phyloP scores from a whole-genome alignment of 495 filamentous ascomycete genomes.

The Beverwykella pulmonaria region DNA sequence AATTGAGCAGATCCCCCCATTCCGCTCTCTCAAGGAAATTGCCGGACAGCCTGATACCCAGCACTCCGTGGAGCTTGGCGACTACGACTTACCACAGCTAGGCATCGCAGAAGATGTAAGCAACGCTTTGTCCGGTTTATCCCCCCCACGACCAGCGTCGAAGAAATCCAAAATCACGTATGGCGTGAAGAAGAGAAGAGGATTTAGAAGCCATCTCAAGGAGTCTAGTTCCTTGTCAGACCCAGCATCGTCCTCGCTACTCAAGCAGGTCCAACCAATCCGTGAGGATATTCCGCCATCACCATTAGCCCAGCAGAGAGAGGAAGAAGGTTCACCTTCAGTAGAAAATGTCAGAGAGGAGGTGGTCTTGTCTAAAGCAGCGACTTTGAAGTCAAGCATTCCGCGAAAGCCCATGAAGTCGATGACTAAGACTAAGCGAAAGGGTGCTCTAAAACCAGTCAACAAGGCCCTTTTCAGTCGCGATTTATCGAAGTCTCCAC shows the following conservation, averaged over 20 bases:
- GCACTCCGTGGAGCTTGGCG: conserved; percentile 34
- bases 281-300: conserved; percentile 23
- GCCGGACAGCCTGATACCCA: conserved; percentile 42
- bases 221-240: conserved; percentile 6
- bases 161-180: conserved; percentile 32
- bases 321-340: conserved; percentile 28
- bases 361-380: not conserved
- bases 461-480: conserved; percentile 13
- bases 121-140: not conserved
- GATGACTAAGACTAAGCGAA: not conserved
- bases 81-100: conserved; percentile 25
- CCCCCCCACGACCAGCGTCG: conserved; percentile 7
- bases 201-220: not conserved
- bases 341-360: conserved; percentile 29
- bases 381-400: conserved; percentile 9
- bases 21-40: conserved; percentile 42
- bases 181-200: conserved; percentile 17
- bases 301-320: conserved; percentile 28
- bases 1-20: not conserved
- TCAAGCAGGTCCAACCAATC: conserved; percentile 8
- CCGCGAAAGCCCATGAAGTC: not conserved
- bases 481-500: not conserved
- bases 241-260: conserved; percentile 2
- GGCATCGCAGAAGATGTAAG: conserved; percentile 17
- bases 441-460: conserved; percentile 24